phyloP scores from a whole-genome alignment of 495 filamentous ascomycete genomes.

The Penicillium simplicissimum region DNA sequence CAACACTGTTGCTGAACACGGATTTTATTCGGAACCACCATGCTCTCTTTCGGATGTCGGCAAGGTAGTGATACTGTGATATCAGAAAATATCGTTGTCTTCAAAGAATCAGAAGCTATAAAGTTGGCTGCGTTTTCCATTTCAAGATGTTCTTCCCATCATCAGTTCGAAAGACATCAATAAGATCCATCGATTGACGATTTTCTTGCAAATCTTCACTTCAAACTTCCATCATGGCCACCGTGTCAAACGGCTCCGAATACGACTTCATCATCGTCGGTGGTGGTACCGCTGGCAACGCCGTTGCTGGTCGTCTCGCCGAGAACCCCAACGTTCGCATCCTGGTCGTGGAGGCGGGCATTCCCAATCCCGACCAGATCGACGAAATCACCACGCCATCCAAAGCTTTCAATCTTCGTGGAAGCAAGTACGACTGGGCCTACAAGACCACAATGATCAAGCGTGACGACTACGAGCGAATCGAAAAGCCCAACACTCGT shows the following conservation, averaged over 20 bases:
- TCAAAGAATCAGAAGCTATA: not conserved
- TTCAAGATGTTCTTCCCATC: not conserved
- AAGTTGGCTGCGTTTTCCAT: not conserved
- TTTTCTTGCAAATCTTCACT: not conserved
- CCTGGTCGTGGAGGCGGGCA: constrained; percentile 57
- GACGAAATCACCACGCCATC: constrained; percentile 47
- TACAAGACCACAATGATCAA: constrained; percentile 67
- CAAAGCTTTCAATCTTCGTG: constrained; percentile 42
- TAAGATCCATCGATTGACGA: not conserved
- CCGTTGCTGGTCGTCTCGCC: constrained; percentile 60
- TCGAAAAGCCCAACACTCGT: constrained; percentile 67
- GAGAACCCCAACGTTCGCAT: constrained; percentile 52
- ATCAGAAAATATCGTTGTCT: not conserved
- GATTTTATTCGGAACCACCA: not conserved
- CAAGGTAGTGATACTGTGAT: not conserved
- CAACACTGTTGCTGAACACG: not conserved
- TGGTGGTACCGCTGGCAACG: constrained; percentile 60
- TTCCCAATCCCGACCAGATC: constrained; percentile 39
- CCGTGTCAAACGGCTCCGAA: constrained; percentile 28
- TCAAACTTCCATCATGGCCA: constrained; percentile 22
- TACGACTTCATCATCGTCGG: constrained; percentile 47
- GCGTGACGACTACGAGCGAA: constrained; percentile 58
- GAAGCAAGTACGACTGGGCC: constrained; percentile 58
- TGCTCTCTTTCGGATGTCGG: not conserved
- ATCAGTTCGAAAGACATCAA: not conserved